Conservation (phyloP, 768 basidiomycete species). For the Trametopsis cervina region DNA sequence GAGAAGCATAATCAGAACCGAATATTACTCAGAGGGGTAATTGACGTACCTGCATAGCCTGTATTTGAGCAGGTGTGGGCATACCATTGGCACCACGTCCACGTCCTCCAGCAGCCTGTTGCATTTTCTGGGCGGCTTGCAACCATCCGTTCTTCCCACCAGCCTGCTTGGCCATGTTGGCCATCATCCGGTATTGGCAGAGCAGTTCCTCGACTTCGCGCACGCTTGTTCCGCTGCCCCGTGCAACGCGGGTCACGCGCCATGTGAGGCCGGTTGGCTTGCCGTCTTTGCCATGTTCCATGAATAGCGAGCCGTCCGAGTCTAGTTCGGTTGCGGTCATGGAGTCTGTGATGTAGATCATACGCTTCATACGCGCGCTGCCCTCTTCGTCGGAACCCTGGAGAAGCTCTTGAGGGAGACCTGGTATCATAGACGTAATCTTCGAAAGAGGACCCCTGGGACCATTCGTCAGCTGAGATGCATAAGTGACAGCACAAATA, state of each 20-base stretch:
- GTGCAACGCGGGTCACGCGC: conserved; percentile 85
- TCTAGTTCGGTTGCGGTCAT: conserved; percentile 94
- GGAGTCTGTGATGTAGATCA: conserved; percentile 98
- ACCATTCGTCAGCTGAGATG: neutral
- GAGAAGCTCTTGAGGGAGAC: conserved; percentile 85
- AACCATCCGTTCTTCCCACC: conserved; percentile 97
- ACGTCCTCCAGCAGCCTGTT: conserved; percentile 76
- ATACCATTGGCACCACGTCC: conserved; percentile 83
- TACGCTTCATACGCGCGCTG: conserved; percentile 83
- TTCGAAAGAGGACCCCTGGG: conserved; percentile 96
- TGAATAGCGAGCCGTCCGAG: conserved; percentile 89
- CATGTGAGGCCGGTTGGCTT: conserved; percentile 84
- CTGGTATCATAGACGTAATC: conserved; percentile 98
- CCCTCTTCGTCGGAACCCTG: conserved; percentile 95
- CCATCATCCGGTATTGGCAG: conserved; percentile 98
- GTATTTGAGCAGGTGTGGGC: conserved; percentile 90
- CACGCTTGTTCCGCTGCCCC: conserved; percentile 90
- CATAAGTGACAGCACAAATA: conserved; percentile 9
- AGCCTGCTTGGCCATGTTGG: conserved; percentile 96
- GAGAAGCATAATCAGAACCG: neutral
- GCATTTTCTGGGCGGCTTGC: conserved; percentile 90
- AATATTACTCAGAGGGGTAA: neutral
- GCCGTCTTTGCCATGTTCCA: conserved; percentile 76
- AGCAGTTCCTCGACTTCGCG: conserved; percentile 97
- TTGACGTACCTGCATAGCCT: conserved; percentile 80